Base-by-base conservation (phyloP, 2,329 filamentous ascomycete genomes). In the Colletotrichum filicis region DNA sequence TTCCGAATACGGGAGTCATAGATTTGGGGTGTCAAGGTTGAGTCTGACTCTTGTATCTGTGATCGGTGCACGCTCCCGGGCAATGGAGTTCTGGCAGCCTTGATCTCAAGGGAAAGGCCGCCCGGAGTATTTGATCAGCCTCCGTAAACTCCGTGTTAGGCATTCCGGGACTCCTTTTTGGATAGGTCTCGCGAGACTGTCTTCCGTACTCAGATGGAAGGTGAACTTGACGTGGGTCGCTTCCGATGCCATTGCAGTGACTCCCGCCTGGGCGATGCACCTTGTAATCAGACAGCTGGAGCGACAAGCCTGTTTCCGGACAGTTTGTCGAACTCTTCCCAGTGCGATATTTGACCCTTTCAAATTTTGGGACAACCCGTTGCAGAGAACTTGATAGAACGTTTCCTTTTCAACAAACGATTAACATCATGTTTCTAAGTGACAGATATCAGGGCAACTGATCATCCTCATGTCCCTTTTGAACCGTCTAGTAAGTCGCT, bases 351-450 rank as follows among this genome's bases (percentile, higher is more conserved):
- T 16, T 1, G 6, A 7, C 3, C 3, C 5, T 8, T 42, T 42
- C 0, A 0, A 1, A 42, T 42, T 3, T 42, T 19, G 37, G 5
- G 16, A 42, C 16, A 42, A 19, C 19, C 1, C 7, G 26, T 26
- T 26, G 26, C 26, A 1, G 26, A 5, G 0, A 26, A 26, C 26
- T 5, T 26, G 26, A 0, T 26, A 1, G 0, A 26, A 26, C 4
- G 26, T 26, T 26, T 5, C 26, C 1, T 26, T 1, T 26, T 26
- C 26, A 26, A 26, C 26, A 26, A 26, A 26, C 0, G 26, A 26
- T 26, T 26, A 26, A 26, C 4, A 26, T 42, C 37, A 19, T 42
- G 16, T 19, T 19, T 42, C 2, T 1, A 42, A 42, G 37, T 42
- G 16, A 7, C 37, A 42, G 5, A 16, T 5, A 42, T 3, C 2